These are phyloP conservation scores for Colletotrichum lini DNA, from an alignment of 2,329 filamentous ascomycete species.

Conservation along the genomic window DNA sequence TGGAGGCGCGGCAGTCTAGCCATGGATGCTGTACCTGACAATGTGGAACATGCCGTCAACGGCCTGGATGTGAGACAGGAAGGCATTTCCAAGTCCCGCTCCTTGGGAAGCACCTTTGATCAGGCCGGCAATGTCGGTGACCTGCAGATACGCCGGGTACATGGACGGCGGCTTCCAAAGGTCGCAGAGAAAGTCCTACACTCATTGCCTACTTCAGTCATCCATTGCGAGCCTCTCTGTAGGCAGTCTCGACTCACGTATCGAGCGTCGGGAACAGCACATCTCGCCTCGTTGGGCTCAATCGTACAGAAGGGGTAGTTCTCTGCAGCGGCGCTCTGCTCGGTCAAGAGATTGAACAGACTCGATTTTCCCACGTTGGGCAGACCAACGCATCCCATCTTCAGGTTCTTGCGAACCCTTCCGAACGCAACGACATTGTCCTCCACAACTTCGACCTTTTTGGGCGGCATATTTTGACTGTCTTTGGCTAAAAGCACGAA, in stretches of 20 bases:
- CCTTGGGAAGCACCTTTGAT: constrained; percentile 62
- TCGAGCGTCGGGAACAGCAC: constrained; percentile 59
- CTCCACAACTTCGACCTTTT: too few relatives aligned
- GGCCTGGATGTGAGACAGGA: constrained; percentile 61
- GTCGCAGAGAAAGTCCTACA: constrained; percentile 60
- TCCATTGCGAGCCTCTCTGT: too few relatives aligned
- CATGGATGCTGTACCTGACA: constrained; percentile 51
- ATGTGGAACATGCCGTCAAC: constrained; percentile 63
- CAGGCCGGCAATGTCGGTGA: constrained; percentile 62
- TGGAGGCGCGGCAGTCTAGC: not conserved
- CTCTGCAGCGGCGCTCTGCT: constrained; percentile 47
- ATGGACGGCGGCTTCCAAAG: constrained; percentile 62
- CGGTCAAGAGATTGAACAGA: constrained; percentile 61
- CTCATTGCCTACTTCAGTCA: not conserved
- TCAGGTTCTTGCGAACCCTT: constrained; percentile 60
- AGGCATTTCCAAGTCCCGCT: constrained; percentile 61
- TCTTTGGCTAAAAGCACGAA: too few relatives aligned
- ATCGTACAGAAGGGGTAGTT: constrained; percentile 64
- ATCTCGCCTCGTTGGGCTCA: constrained; percentile 62
- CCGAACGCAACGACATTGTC: constrained; percentile 58
- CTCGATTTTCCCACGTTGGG: constrained; percentile 63
- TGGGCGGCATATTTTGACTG: too few relatives aligned
- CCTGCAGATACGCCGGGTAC: constrained; percentile 61
- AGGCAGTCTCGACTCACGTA: constrained; percentile 53
- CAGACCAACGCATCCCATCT: constrained; percentile 63